A percentile compares a stretch with the other conserved stretches of the same genome.
Conservation (phyloP, 202 grass and related monocot genomes). For the Saccharum hybrid region DNA sequence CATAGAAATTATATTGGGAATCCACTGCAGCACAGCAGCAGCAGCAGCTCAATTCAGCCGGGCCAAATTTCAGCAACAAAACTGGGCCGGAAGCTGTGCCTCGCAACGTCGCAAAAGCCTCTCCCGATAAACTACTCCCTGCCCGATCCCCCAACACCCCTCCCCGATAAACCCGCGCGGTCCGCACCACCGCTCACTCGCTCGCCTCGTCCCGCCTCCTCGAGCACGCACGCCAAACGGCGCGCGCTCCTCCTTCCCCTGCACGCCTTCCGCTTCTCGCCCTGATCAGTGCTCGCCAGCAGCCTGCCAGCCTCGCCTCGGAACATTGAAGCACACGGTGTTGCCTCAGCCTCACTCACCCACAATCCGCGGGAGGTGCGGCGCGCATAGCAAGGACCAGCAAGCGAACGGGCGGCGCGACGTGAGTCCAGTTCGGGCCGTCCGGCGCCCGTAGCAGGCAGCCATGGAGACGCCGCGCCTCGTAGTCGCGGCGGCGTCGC, state of each 20-base stretch:
- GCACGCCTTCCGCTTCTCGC: not conserved
- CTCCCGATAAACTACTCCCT: not conserved
- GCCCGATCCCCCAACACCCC: not conserved
- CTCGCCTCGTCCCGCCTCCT: not conserved
- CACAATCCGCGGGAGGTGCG: not conserved
- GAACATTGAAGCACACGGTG: not conserved
- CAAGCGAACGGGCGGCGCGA: not conserved
- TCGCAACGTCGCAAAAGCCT: no score
- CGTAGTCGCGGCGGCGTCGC: slow-evolving; percentile 17
- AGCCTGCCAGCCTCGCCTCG: not conserved
- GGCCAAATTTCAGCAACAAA: not conserved
- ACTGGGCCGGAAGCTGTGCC: not conserved
- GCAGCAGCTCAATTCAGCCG: not conserved
- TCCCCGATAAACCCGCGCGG: not conserved
- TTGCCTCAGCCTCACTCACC: not conserved
- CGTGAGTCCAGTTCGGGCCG: no score
- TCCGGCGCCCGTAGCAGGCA: not conserved
- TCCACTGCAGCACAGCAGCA: no score
- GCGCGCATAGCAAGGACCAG: not conserved
- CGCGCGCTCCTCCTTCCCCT: slow-evolving; percentile 1
- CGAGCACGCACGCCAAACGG: no score
- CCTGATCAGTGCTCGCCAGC: not conserved
- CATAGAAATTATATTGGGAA: no score
- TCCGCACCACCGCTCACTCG: slow-evolving; percentile 14
- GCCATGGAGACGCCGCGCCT: slow-evolving; percentile 27